Evolutionary conservation across 1,139 yeast genomes (phyloP).

Genomic region (Debaryomyces subglobosus): DNA sequence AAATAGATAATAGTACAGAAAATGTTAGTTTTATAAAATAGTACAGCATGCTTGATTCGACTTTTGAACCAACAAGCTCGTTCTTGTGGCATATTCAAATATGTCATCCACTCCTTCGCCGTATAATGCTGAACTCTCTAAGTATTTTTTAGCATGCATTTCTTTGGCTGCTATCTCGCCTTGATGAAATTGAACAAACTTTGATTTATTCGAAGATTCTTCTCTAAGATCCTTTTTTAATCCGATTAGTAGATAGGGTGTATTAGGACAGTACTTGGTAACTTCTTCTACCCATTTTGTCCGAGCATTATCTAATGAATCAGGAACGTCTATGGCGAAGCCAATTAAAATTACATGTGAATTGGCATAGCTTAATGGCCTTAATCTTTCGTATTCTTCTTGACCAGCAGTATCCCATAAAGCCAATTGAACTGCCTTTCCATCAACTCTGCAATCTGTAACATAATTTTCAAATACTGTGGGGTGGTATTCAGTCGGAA

Average conservation of each 20-base stretch:
- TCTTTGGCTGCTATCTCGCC: slow-evolving; percentile 64
- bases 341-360: slow-evolving; percentile 75
- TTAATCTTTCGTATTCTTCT: slow-evolving; percentile 79
- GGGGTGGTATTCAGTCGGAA: slow-evolving; percentile 85
- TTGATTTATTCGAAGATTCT: slow-evolving; percentile 30
- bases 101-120: slow-evolving; percentile 86
- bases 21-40: slow-evolving; percentile 23
- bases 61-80: slow-evolving; percentile 52
- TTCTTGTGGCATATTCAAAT: slow-evolving; percentile 74
- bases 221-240: slow-evolving; percentile 67
- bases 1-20: neutral
- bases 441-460: slow-evolving; percentile 90
- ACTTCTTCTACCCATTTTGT: slow-evolving; percentile 78
- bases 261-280: slow-evolving; percentile 63
- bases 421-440: slow-evolving; percentile 85
- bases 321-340: slow-evolving; percentile 70
- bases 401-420: slow-evolving; percentile 98
- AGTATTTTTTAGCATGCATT: slow-evolving; percentile 69
- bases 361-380: slow-evolving; percentile 84
- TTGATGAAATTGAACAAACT: slow-evolving; percentile 53
- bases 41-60: slow-evolving; percentile 37
- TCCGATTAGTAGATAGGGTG: slow-evolving; percentile 69
- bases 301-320: slow-evolving; percentile 68
- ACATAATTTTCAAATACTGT: slow-evolving; percentile 96
- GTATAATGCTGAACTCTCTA: slow-evolving; percentile 76